phyloP scores from a whole-genome alignment of 1,139 yeast genomes.

The Candida albicans region DNA sequence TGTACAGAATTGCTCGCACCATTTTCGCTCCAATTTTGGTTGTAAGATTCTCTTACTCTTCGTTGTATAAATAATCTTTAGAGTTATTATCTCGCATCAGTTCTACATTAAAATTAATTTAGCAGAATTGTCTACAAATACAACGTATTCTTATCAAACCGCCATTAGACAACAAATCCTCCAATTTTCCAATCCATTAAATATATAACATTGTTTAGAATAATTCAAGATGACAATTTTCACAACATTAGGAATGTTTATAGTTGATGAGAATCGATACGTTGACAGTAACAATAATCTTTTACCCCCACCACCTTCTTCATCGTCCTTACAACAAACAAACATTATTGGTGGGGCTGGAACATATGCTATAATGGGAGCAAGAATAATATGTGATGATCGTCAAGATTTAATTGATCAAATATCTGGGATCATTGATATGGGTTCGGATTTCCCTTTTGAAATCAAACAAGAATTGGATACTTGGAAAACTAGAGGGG shows the following conservation, averaged over 20 bases:
- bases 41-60: no score
- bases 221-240: constrained; percentile 28
- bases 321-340: constrained; percentile 22
- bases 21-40: no score
- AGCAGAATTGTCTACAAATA: no score
- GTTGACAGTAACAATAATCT: constrained; percentile 40
- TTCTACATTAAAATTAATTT: no score
- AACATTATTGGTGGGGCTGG: constrained; percentile 90
- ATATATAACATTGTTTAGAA: not conserved
- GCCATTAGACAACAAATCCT: not conserved
- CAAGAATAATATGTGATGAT: constrained; percentile 52
- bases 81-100: no score
- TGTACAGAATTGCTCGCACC: no score
- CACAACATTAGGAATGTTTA: constrained; percentile 82
- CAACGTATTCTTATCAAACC: no score
- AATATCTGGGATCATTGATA: constrained; percentile 73
- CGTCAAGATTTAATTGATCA: constrained; percentile 22
- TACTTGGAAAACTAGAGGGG: constrained; percentile 60
- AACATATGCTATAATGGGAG: constrained; percentile 77
- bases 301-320: no score
- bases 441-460: constrained; percentile 74
- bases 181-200: not conserved
- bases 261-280: constrained; percentile 82
- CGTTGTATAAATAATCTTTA: no score
- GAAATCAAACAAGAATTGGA: constrained; percentile 45